Evolutionary conservation across 2,329 filamentous ascomycete species (phyloP).

Genomic region (Aspergillus sp.): DNA sequence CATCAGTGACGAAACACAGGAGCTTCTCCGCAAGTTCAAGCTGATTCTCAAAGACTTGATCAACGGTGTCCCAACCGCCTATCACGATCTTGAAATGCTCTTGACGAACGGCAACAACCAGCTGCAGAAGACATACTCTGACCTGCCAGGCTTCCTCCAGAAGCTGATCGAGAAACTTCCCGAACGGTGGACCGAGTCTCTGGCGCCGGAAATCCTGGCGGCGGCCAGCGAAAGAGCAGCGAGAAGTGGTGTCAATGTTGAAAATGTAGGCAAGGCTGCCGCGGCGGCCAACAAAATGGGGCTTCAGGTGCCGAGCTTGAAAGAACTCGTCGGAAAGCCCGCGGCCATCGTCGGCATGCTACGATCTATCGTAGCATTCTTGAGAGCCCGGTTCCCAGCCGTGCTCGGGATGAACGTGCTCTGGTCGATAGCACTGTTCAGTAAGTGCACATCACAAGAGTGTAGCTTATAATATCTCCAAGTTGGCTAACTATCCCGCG

Average conservation of each 20-base stretch:
- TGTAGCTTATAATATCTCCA: neutral
- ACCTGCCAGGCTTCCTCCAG: conserved; percentile 75
- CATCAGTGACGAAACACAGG: conserved; percentile 78
- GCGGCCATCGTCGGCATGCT: conserved; percentile 83
- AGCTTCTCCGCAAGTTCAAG: conserved; percentile 80
- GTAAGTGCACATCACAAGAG: conserved; percentile 52
- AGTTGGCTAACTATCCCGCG: conserved; percentile 1
- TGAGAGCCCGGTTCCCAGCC: conserved; percentile 85
- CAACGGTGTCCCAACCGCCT: conserved; percentile 90
- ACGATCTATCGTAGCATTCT: conserved; percentile 83
- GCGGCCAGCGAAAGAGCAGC: conserved; percentile 68
- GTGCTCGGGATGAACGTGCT: conserved; percentile 89
- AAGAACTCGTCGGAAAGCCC: conserved; percentile 79
- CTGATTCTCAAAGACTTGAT: conserved; percentile 88
- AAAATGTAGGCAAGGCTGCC: conserved; percentile 51
- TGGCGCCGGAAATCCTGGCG: conserved; percentile 81
- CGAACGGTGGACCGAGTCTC: conserved; percentile 70
- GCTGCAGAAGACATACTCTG: conserved; percentile 61
- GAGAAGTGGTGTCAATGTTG: conserved; percentile 59
- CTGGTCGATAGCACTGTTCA: conserved; percentile 82
- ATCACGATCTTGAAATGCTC: conserved; percentile 76
- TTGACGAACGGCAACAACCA: conserved; percentile 64
- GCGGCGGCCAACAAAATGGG: conserved; percentile 65
- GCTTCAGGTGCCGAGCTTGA: conserved; percentile 68
- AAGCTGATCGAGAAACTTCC: conserved; percentile 84